phyloP scores from a whole-genome alignment of 257 asterid species.

The Leonotis leonurus region DNA sequence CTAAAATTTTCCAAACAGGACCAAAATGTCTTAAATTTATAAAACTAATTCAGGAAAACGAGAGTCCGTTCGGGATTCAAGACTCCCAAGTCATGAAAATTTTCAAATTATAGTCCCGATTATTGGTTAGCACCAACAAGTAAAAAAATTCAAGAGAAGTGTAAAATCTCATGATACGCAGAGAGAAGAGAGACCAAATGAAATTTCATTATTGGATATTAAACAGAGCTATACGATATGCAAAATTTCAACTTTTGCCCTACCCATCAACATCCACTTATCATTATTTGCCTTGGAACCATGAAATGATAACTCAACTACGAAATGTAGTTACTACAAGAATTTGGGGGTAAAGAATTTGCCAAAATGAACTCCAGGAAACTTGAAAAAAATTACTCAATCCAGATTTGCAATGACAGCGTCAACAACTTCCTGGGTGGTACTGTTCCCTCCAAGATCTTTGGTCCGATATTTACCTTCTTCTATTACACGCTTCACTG shows the following conservation, averaged over 20 bases:
- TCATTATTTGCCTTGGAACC: constrained; percentile 15
- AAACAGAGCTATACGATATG: background rate
- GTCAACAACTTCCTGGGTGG: constrained; percentile 73
- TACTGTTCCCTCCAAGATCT: constrained; percentile 78
- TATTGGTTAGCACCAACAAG: too few species aligned
- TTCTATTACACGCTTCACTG: constrained; percentile 58
- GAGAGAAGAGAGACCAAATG: background rate
- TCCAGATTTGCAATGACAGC: constrained; percentile 65
- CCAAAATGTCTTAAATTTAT: too few species aligned
- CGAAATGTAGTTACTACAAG: background rate
- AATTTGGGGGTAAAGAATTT: too few species aligned
- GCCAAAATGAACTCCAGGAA: background rate
- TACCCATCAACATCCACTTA: background rate
- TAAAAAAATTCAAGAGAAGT: too few species aligned
- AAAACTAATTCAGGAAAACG: too few species aligned
- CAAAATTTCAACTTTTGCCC: background rate
- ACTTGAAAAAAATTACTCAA: constrained; percentile 11
- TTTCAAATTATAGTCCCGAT: too few species aligned
- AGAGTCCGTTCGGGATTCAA: too few species aligned
- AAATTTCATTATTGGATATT: background rate
- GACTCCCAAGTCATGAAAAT: too few species aligned
- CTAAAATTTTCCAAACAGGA: too few species aligned
- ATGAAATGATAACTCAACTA: constrained; percentile 17
- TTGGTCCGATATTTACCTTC: constrained; percentile 62
- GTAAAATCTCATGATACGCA: background rate